These are phyloP conservation scores for Ceratobasidium papillatum DNA, from an alignment of 1,284 basidiomycete species.

Conservation along the genomic window DNA sequence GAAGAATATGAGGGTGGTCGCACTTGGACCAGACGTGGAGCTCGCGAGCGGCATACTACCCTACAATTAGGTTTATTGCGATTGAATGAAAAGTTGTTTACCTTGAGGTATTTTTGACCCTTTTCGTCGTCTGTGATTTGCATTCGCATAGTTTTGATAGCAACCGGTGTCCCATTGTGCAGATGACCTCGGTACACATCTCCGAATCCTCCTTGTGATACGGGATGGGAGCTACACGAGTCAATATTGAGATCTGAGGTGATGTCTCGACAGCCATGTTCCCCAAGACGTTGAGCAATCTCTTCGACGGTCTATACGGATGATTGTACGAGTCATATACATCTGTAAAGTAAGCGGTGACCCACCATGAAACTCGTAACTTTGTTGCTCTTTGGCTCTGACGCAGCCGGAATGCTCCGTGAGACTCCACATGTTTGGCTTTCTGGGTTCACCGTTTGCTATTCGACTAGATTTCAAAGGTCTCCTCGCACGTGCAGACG, in stretches of 20 bases:
- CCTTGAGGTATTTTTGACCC: background rate
- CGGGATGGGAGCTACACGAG: background rate
- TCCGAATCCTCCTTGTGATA: slow-evolving; percentile 7
- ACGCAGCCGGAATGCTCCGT: too few relatives aligned
- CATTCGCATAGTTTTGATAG: slow-evolving; percentile 15
- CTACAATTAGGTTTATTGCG: background rate
- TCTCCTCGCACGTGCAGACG: too few relatives aligned
- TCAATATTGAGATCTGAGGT: background rate
- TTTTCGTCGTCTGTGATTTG: background rate
- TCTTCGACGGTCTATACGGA: background rate
- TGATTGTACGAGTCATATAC: too few relatives aligned
- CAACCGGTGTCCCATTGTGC: background rate
- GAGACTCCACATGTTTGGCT: too few relatives aligned
- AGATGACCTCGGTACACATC: background rate
- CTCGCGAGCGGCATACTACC: background rate
- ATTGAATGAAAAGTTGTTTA: background rate
- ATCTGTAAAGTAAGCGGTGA: too few relatives aligned
- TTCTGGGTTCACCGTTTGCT: too few relatives aligned
- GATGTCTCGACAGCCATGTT: slow-evolving; percentile 3
- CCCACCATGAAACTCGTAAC: too few relatives aligned
- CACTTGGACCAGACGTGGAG: slow-evolving; percentile 14
- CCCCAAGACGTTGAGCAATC: background rate
- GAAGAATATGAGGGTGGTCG: slow-evolving; percentile 8
- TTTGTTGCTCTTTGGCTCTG: too few relatives aligned
- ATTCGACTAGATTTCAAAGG: too few relatives aligned